Evolutionary conservation across 139 green algal species (phyloP).

Genomic region (Zygnema circumcarinatum): DNA sequence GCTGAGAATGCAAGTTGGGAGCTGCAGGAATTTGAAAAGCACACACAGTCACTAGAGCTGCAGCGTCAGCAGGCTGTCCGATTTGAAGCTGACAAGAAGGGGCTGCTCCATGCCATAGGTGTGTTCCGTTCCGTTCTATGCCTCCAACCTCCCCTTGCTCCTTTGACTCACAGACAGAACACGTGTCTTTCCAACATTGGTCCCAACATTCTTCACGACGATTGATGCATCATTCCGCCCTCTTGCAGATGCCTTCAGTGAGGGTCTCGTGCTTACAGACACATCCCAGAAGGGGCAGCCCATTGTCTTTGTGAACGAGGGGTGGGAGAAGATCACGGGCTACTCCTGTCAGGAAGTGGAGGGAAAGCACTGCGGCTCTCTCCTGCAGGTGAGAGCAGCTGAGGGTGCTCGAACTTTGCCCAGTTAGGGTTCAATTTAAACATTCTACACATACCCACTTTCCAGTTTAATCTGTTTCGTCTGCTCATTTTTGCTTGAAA

Average conservation of each 20-base stretch:
- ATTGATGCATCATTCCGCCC: too few relatives aligned
- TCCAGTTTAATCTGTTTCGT: too few relatives aligned
- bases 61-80: conserved; percentile 43
- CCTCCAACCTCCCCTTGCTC: background rate
- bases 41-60: conserved; percentile 64
- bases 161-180: background rate
- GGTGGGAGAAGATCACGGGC: conserved; percentile 71
- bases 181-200: too few relatives aligned
- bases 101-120: conserved; percentile 71
- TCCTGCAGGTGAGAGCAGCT: conserved; percentile 32
- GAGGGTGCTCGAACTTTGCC: background rate
- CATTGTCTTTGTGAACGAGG: conserved; percentile 80
- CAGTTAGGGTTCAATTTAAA: too few relatives aligned
- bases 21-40: conserved; percentile 77
- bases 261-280: conserved; percentile 82
- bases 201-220: too few relatives aligned
- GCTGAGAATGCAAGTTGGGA: background rate
- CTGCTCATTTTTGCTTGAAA: too few relatives aligned
- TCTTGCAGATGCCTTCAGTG: conserved; percentile 71
- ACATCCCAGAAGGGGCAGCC: conserved; percentile 66
- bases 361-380: conserved; percentile 26
- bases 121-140: too few relatives aligned
- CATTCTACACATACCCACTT: too few relatives aligned
- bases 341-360: conserved; percentile 44
- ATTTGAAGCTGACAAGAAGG: conserved; percentile 57